phyloP scores from a whole-genome alignment of 2,329 filamentous ascomycete genomes.

The Aspergillus unguis region DNA sequence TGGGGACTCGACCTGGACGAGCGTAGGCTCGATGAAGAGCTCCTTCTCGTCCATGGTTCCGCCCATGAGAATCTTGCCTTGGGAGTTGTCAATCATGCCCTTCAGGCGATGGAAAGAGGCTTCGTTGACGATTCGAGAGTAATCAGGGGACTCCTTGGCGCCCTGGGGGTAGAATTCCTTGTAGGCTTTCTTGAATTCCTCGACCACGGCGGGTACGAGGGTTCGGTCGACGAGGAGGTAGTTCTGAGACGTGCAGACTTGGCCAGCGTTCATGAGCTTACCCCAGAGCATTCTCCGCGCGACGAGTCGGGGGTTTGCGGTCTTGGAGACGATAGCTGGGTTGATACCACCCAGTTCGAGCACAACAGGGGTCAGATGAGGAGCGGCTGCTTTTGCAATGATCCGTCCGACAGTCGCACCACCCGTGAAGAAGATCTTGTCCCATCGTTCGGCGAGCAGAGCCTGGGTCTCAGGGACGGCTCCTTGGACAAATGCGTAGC shows the following conservation, averaged over 20 bases:
- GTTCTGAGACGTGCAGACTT: conserved; percentile 91
- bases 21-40: conserved; percentile 85
- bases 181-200: conserved; percentile 67
- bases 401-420: conserved; percentile 75
- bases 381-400: conserved; percentile 83
- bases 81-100: conserved; percentile 80
- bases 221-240: conserved; percentile 80
- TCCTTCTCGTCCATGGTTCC: conserved; percentile 76
- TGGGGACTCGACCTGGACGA: conserved; percentile 73
- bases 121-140: conserved; percentile 74
- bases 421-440: conserved; percentile 98
- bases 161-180: conserved; percentile 82
- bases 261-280: conserved; percentile 81
- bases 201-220: conserved; percentile 68
- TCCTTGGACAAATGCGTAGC: conserved; percentile 78
- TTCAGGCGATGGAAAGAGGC: conserved; percentile 78
- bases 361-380: conserved; percentile 79
- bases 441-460: conserved; percentile 67
- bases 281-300: conserved; percentile 84
- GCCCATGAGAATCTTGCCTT: conserved; percentile 82
- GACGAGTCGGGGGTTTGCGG: conserved; percentile 74
- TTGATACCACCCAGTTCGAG: conserved; percentile 91
- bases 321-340: conserved; percentile 84
- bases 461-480: conserved; percentile 32
- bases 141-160: conserved; percentile 72